Evolutionary conservation across 257 asterid species (phyloP), one percentile per base, ranked within the genome.

Genomic region (Solanum piurae): DNA sequence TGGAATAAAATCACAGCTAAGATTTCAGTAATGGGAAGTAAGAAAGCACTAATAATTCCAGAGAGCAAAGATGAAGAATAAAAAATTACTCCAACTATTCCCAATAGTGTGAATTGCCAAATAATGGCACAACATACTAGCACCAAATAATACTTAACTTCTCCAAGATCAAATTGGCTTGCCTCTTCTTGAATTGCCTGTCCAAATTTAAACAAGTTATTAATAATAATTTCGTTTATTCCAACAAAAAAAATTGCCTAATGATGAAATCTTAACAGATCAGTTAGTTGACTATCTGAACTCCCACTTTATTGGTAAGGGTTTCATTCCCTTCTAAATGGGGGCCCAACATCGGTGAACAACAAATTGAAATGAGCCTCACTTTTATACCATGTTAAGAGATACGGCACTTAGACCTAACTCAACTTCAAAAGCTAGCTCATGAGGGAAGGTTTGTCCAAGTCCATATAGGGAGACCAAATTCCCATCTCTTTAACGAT

Each of bases 151-250:
- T 68, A 87, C 55, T 52, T 66, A 23, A 36, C 33, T 37, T 73
- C 62, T 37, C 87, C 89, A 14, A 49, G 34, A 27, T 33, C 33
- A 14, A 7, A 46, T n/a, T 33, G 40, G 55, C 79, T 84, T 84
- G 90, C 88, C 75, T 88, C 90, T 58, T 84, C 37, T 31, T 38
- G 38, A 58, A 88, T 88, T 73, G 82, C 90, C 90, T 88, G 55
- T 44, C 13, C 13, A 66, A 68, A 52, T 52, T 52, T 52, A 52
- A 52, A 52, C 23, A 9, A 7, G 27, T 60, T 23, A n/a, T 60
- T 21, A 60, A 60, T 60, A 60, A 52, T 52, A 52, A 52, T 52
- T 16, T 52, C 23, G 3, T 16, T 52, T 52, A 16, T 52, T 52
- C 62, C 62, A 16, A 52, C n/a, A 5, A 52, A 12, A 52, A 16